Conservation (phyloP, 768 basidiomycete species). For the Leccinum subgranulosum region DNA sequence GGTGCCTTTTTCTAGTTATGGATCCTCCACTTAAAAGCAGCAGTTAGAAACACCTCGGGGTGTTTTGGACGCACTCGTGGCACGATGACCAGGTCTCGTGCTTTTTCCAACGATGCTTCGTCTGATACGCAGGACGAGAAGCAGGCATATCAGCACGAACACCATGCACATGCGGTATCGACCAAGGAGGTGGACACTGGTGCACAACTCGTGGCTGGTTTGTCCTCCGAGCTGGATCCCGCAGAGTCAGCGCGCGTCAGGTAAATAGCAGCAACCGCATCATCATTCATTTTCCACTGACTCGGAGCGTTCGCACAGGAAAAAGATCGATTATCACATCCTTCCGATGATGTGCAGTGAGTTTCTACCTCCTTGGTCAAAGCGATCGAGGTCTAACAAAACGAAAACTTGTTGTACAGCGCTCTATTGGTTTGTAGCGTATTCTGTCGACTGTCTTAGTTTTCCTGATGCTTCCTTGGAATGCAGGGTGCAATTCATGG, state of each 20-base stretch:
- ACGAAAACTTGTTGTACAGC: constrained; percentile 29
- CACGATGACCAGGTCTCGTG: constrained; percentile 1
- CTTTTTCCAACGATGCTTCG: constrained; percentile 8
- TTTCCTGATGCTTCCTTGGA: background rate
- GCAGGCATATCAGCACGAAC: background rate
- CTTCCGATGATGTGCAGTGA: constrained; percentile 71
- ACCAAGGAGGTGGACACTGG: constrained; percentile 58
- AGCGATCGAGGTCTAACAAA: background rate
- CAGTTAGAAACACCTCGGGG: background rate
- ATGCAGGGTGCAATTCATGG: constrained; percentile 70
- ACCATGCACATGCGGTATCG: constrained; percentile 29
- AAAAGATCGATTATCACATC: constrained; percentile 67
- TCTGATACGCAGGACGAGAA: constrained; percentile 15
- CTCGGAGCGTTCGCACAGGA: constrained; percentile 24
- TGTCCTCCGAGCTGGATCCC: constrained; percentile 45
- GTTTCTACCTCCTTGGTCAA: constrained; percentile 24
- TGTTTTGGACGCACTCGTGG: background rate
- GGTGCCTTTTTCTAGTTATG: background rate
- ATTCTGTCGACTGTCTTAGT: background rate
- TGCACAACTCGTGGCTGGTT: constrained; percentile 51
- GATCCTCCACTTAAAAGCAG: constrained; percentile 6
- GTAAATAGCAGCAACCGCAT: background rate
- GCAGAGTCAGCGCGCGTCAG: constrained; percentile 36
- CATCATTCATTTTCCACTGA: background rate
- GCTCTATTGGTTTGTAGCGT: constrained; percentile 46